A percentile compares a stretch with the other conserved stretches of the same genome.
Evolutionary conservation across 1,284 basidiomycete genomes (phyloP).

Genomic region (Ganoderma sinense): DNA sequence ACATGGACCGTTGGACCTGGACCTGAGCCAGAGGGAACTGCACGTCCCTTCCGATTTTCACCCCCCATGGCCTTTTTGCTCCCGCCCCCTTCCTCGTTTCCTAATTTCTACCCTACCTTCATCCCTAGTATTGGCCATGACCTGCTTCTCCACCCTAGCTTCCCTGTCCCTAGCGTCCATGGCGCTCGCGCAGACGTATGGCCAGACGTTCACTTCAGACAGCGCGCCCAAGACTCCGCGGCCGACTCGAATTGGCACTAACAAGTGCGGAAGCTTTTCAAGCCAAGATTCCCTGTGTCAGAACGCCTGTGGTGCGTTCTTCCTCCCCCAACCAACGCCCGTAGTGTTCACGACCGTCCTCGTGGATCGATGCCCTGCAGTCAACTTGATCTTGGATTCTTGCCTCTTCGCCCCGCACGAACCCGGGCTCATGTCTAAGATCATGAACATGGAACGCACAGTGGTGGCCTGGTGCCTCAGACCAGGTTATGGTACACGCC

Average conservation of each 20-base stretch:
- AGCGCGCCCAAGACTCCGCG: conserved; percentile 58
- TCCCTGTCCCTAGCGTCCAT: conserved; percentile 26
- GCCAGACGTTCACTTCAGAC: conserved; percentile 46
- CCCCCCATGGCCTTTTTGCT: background rate
- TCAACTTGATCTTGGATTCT: conserved; percentile 72
- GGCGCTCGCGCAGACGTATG: conserved; percentile 44
- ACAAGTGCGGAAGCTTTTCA: conserved; percentile 63
- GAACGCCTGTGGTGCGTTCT: conserved; percentile 59
- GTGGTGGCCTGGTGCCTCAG: conserved; percentile 77
- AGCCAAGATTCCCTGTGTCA: conserved; percentile 71
- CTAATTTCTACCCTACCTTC: background rate
- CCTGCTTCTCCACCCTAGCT: conserved; percentile 22
- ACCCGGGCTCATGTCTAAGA: conserved; percentile 57
- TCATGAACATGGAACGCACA: conserved; percentile 67
- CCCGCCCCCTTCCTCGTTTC: background rate
- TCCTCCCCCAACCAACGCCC: background rate
- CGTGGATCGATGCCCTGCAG: conserved; percentile 36
- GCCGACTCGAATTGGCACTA: conserved; percentile 69
- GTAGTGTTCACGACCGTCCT: too few relatives aligned
- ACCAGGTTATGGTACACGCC: conserved; percentile 69
- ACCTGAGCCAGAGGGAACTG: background rate
- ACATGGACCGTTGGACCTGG: background rate
- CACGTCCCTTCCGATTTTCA: background rate
- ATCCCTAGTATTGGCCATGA: conserved; percentile 22
- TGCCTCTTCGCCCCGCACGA: conserved; percentile 63